Conservation (phyloP, 164 flowering plant species). For the Nelumbo lutea region DNA sequence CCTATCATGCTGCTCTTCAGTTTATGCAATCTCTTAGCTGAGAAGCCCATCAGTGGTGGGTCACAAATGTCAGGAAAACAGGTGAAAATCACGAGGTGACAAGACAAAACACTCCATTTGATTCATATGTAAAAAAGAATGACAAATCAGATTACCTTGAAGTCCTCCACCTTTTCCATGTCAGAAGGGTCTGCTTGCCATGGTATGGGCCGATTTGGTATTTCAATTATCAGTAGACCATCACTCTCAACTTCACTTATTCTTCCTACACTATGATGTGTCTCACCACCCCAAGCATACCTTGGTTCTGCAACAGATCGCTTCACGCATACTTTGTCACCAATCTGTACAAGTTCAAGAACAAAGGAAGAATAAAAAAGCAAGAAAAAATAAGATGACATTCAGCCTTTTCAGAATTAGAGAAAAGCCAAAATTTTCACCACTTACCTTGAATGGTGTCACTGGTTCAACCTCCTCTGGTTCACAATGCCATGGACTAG, state of each 20-base stretch:
- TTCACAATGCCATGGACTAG: constrained; percentile 97
- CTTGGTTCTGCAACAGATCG: constrained; percentile 98
- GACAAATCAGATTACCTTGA: constrained; percentile 52
- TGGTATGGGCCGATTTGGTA: constrained; percentile 82
- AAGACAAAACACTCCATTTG: too few relatives aligned
- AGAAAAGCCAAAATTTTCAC: not conserved
- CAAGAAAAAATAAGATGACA: not conserved
- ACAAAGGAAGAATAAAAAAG: not conserved
- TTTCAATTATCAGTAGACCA: constrained; percentile 87
- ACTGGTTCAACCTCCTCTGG: constrained; percentile 99
- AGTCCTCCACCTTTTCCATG: constrained; percentile 97
- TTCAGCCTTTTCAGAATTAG: not conserved
- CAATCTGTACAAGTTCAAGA: constrained; percentile 49
- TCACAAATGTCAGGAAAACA: too few relatives aligned
- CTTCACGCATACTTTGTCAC: constrained; percentile 92
- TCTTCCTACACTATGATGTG: constrained; percentile 95
- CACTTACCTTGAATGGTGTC: constrained; percentile 74
- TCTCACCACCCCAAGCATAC: constrained; percentile 99
- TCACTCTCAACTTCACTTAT: constrained; percentile 87
- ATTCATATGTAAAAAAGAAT: not conserved
- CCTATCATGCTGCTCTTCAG: too few relatives aligned
- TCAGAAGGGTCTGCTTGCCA: constrained; percentile 99
- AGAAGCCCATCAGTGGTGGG: too few relatives aligned
- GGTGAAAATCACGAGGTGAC: too few relatives aligned
- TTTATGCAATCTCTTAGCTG: too few relatives aligned